A percentile compares a stretch with the other conserved stretches of the same genome.
phyloP scores from a whole-genome alignment of 1,284 basidiomycete genomes.

The Ustilago loliicola region DNA sequence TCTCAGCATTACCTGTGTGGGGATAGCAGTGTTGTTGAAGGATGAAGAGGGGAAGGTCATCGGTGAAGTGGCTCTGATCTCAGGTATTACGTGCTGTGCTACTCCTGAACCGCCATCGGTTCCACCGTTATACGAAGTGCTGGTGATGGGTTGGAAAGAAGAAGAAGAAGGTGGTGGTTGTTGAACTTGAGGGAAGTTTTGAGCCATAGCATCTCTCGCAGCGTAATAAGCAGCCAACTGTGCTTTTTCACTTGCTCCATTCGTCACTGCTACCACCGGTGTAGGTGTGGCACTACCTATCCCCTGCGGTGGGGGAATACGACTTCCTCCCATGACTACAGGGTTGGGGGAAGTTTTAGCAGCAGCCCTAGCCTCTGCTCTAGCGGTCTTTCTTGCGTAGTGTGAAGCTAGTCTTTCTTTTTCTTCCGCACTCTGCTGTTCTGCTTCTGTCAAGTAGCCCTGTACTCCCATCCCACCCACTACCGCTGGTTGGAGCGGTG shows the following conservation, averaged over 20 bases:
- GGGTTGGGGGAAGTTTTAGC: conserved; percentile 5
- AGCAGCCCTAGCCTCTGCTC: conserved; percentile 37
- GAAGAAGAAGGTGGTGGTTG: no score
- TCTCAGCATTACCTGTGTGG: no score
- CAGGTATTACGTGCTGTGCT: neutral
- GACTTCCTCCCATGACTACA: no score
- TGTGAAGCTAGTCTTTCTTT: conserved; percentile 51
- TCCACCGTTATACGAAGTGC: no score
- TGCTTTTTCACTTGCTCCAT: conserved; percentile 39
- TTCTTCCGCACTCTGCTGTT: conserved; percentile 45
- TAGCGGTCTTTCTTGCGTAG: conserved; percentile 43
- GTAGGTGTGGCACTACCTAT: neutral
- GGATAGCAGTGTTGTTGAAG: neutral
- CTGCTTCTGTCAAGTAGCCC: conserved; percentile 40
- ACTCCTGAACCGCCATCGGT: neutral
- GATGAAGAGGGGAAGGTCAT: neutral
- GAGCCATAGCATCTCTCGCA: conserved; percentile 40
- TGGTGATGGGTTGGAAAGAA: no score
- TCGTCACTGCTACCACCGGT: neutral
- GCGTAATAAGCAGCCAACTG: conserved; percentile 54
- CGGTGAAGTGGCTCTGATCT: neutral
- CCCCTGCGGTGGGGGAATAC: no score
- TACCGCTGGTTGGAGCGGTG: conserved; percentile 5
- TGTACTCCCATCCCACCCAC: conserved; percentile 7
- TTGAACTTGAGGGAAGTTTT: conserved; percentile 7